A percentile compares a stretch with the other conserved stretches of the same genome.
phyloP scores from a whole-genome alignment of 2,329 filamentous ascomycete species.

The Coniochaeta pulveracea region DNA sequence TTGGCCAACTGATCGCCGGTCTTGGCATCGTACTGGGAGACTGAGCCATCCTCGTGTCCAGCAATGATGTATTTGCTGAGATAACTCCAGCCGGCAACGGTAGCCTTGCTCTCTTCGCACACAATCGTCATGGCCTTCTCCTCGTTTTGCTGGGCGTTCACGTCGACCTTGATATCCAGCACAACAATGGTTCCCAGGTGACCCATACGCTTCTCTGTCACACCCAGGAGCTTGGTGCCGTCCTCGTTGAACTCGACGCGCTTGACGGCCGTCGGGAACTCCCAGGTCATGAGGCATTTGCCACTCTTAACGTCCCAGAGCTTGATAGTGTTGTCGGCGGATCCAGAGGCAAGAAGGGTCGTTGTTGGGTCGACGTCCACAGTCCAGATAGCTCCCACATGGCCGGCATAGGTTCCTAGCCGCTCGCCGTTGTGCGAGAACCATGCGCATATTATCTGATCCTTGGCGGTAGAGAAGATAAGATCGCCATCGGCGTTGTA shows the following conservation, averaged over 20 bases:
- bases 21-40: conserved; percentile 89
- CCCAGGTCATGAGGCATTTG: conserved; percentile 91
- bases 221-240: conserved; percentile 77
- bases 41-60: conserved; percentile 89
- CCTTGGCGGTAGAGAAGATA: conserved; percentile 91
- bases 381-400: conserved; percentile 97
- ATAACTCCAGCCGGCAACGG: conserved; percentile 94
- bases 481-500: conserved; percentile 94
- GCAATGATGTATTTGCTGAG: conserved; percentile 93
- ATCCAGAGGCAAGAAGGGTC: conserved; percentile 85
- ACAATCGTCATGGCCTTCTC: conserved; percentile 81
- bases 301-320: conserved; percentile 94
- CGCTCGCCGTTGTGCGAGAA: conserved; percentile 96
- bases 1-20: conserved; percentile 74
- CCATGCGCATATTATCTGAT: conserved; percentile 95
- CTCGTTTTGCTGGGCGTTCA: conserved; percentile 71
- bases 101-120: conserved; percentile 92
- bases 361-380: conserved; percentile 92
- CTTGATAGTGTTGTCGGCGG: conserved; percentile 95
- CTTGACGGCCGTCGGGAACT: conserved; percentile 95
- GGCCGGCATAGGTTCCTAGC: conserved; percentile 90
- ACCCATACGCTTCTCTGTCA: conserved; percentile 98
- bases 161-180: conserved; percentile 76
- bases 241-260: conserved; percentile 96
- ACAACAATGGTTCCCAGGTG: conserved; percentile 91